Conservation (phyloP, 768 basidiomycete genomes). For the Amanita rimosa region DNA sequence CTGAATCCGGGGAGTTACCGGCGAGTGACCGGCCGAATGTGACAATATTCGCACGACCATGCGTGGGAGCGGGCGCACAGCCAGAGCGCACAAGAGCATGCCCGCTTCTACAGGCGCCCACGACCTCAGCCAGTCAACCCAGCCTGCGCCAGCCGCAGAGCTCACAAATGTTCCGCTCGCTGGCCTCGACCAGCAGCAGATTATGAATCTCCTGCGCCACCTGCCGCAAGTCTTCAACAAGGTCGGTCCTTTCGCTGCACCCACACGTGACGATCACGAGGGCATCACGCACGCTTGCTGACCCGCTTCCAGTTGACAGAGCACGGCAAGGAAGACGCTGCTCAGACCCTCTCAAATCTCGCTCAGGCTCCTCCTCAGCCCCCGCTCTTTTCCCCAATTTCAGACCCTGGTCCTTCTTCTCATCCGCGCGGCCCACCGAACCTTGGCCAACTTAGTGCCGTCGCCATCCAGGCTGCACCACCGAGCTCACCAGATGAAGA, state of each 20-base stretch:
- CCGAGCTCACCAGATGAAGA: slow-evolving; percentile 7
- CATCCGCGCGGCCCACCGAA: slow-evolving; percentile 61
- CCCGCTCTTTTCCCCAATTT: slow-evolving; percentile 35
- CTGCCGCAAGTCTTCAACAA: slow-evolving; percentile 44
- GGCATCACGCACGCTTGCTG: background rate
- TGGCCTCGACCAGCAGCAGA: slow-evolving; percentile 41
- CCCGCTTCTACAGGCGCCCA: slow-evolving; percentile 12
- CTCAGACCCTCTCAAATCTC: slow-evolving; percentile 45
- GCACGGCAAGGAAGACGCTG: slow-evolving; percentile 50
- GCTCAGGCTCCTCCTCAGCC: slow-evolving; percentile 26
- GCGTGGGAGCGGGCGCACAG: slow-evolving; percentile 20
- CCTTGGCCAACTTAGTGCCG: slow-evolving; percentile 46
- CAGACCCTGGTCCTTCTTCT: slow-evolving; percentile 63
- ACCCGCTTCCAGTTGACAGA: slow-evolving; percentile 24
- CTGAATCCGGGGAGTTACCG: background rate
- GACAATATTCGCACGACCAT: background rate
- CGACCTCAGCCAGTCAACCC: slow-evolving; percentile 23
- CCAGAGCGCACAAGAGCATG: slow-evolving; percentile 13
- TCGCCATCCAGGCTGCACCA: slow-evolving; percentile 34
- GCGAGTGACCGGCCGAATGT: background rate
- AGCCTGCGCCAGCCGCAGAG: slow-evolving; percentile 16
- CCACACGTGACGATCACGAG: slow-evolving; percentile 23
- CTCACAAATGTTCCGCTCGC: slow-evolving; percentile 16
- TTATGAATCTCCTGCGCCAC: slow-evolving; percentile 47
- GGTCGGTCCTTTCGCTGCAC: slow-evolving; percentile 20